These are phyloP conservation scores for Yamadazyma triangularis DNA, from an alignment of 1,139 yeast genomes.

Conservation along the genomic window DNA sequence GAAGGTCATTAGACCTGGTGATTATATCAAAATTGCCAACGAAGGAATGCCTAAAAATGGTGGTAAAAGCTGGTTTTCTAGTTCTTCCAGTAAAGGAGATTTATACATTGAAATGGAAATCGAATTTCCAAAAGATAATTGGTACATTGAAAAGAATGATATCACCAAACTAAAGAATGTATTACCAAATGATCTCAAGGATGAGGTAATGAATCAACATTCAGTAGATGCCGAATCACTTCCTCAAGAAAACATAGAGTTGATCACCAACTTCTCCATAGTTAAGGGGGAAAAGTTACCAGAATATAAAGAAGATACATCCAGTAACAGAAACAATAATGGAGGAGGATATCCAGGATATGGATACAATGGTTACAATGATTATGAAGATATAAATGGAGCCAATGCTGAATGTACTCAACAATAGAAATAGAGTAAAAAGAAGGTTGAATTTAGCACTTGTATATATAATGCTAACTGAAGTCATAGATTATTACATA, in stretches of 20 bases:
- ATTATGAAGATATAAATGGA: slow-evolving; percentile 3
- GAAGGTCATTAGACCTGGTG: slow-evolving; percentile 78
- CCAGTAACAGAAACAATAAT: slow-evolving; percentile 8
- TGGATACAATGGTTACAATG: slow-evolving; percentile 9
- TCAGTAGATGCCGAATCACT: slow-evolving; percentile 21
- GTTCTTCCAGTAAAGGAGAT: slow-evolving; percentile 52
- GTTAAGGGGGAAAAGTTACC: slow-evolving; percentile 30
- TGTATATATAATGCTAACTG: too few relatives aligned
- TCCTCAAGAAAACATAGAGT: slow-evolving; percentile 37
- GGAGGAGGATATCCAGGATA: too few relatives aligned
- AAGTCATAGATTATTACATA: too few relatives aligned
- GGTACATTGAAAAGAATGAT: slow-evolving; percentile 71
- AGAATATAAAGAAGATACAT: slow-evolving; percentile 19
- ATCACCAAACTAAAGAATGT: slow-evolving; percentile 47
- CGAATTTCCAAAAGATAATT: slow-evolving; percentile 79
- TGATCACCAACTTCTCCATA: slow-evolving; percentile 37
- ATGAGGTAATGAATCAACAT: too few relatives aligned
- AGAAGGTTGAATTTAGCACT: too few relatives aligned
- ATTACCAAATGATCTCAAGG: slow-evolving; percentile 42
- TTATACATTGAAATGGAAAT: slow-evolving; percentile 67
- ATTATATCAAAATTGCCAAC: slow-evolving; percentile 56
- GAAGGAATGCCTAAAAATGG: slow-evolving; percentile 83
- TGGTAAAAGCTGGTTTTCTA: slow-evolving; percentile 28
- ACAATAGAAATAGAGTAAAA: too few relatives aligned
- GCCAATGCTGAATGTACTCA: slow-evolving; percentile 41